Base-by-base conservation (phyloP, 345 rosid genomes). In the Boechera retrofracta region DNA sequence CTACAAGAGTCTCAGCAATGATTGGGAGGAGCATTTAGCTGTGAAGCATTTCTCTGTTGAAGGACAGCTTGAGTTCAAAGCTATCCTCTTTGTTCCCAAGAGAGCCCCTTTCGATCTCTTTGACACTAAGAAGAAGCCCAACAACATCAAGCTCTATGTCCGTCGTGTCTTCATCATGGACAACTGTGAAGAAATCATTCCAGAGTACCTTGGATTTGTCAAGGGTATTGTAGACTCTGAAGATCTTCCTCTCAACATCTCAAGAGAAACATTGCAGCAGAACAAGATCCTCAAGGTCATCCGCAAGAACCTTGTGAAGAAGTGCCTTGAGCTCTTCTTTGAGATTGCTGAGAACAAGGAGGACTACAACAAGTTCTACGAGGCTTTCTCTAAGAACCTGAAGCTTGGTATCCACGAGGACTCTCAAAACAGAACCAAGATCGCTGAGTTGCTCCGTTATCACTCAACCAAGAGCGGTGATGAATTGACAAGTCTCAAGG, bases 331-430 rank as follows among this genome's bases (percentile, higher is more conserved):
- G 84, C 90, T 93, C 53, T 90, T 90, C 91, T 81, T 84, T 57
- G 98, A 93, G 84, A 87, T 93, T 64, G 97, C 98, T 39, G 98
- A 90, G 89, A 90, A 90, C 89, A 90, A 93, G 86, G 98, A 93
- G 69, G 97, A 89, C 74, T 90, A 90, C 83, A 90, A 89, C 86
- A 93, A 93, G 78, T 93, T 93, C 82, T 93, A 90, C 0, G 98
- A 88, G 83, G 79, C 98, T 0, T 92, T 90, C 89, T 87, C 98
- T 28, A 93, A 92, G 87, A 93, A 93, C 54, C 78, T 93, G 60
- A 93, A 93, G 86, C 92, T 93, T 0, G 95, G 97, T 10, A 91
- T 93, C 83, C 98, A 91, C 0, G 98, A 89, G 87, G 98, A 93
- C 42, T 87, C 94, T 10, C 85, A 83, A 26, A 93, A 90, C 91